These are phyloP conservation scores for Colletotrichum cuscutae DNA, from an alignment of 2,329 filamentous ascomycete species.

Conservation along the genomic window DNA sequence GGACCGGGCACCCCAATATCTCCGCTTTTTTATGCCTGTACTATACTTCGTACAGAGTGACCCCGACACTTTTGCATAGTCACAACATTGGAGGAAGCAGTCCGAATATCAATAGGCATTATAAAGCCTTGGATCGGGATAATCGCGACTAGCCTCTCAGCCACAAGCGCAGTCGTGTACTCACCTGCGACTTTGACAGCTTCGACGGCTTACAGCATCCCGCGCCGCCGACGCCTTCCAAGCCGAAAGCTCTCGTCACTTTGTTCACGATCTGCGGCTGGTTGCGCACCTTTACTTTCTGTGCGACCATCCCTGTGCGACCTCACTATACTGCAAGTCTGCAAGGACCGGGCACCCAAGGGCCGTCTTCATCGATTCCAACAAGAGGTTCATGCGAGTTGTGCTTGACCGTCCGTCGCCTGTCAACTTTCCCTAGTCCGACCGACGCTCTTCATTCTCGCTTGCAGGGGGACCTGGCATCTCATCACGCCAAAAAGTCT, in stretches of 20 bases:
- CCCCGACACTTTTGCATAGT: not conserved
- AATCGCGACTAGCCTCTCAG: constrained; percentile 14
- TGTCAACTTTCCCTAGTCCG: constrained; percentile 14
- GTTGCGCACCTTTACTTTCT: constrained; percentile 16
- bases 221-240: constrained; percentile 12
- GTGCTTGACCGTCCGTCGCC: constrained; percentile 12
- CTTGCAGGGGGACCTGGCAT: constrained; percentile 30
- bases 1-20: not conserved
- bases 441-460: constrained; percentile 21
- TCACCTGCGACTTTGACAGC: constrained; percentile 33
- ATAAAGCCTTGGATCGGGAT: constrained; percentile 1
- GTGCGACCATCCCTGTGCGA: not conserved
- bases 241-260: not conserved
- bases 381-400: constrained; percentile 26
- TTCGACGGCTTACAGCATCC: constrained; percentile 11
- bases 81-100: constrained; percentile 4
- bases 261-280: constrained; percentile 14
- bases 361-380: constrained; percentile 19
- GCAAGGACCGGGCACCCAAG: constrained; percentile 2
- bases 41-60: not conserved
- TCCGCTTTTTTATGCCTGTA: not conserved
- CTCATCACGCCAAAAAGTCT: constrained; percentile 22
- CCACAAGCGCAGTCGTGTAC: constrained; percentile 23
- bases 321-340: not conserved
- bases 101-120: not conserved